Base-by-base conservation (phyloP, 331 rosid genomes). In the Erythrophleum ivorense region DNA sequence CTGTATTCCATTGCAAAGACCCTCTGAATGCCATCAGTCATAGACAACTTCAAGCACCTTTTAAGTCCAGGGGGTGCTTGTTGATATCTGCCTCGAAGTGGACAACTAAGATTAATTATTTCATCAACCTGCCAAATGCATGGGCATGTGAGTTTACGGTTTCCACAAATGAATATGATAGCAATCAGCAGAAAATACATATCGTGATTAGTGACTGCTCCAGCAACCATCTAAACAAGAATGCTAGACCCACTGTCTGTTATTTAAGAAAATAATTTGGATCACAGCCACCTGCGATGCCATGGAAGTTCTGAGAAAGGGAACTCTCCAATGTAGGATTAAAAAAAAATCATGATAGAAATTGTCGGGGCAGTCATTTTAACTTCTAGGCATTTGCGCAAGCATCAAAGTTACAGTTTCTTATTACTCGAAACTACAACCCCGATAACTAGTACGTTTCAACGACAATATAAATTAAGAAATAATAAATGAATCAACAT, bases 1-100 rank as follows among this genome's bases (percentile, higher is more conserved):
- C 99, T 85, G 85, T 95, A 95, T 84, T 95, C 99, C 98, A 95
- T 89, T 75, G 90, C 99, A 76, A 88, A 85, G 18, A 93, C 91
- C 34, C 92, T 89, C 74, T 93, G 98, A 78, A 89, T 78, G 15
- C 99, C 98, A 70, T 95, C 99, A 0, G 98, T 95, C 92, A 95
- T 86, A 2, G 94, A 95, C 79, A 95, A 65, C 82, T 95, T 95
- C 29, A 93, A 89, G 80, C 97, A 91, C 86, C 98, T 88, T 84
- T 95, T 93, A 75, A 80, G 63, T 33, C 91, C 89, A 1, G 92
- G 87, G 64, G 91, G 78, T 33, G 99, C 89, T 77, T 85, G 76
- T 74, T 91, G 88, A 78, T 93, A 93, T 87, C 99, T 93, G 21
- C 84, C 73, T 62, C 81, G 83, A 12, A 93, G 92, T 68, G 97